phyloP scores from a whole-genome alignment of 2,329 filamentous ascomycete species.

The Fusarium chuoi region DNA sequence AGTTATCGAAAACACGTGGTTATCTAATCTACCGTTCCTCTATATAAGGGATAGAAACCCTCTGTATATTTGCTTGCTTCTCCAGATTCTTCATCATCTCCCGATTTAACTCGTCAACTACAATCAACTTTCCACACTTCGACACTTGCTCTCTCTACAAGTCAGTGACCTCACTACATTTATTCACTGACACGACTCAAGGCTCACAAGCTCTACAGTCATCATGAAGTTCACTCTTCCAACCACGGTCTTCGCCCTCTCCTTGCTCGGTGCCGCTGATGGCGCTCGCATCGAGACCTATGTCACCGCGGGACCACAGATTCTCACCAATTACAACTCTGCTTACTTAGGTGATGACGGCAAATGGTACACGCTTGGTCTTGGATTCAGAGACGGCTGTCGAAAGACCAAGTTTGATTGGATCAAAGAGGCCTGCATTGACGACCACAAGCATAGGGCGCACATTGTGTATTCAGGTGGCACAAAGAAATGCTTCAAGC shows the following conservation, averaged over 20 bases:
- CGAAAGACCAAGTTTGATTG: neutral
- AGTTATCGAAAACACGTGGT: neutral
- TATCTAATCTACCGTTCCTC: neutral
- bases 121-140: fast-evolving
- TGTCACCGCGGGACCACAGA: neutral
- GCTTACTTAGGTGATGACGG: fast-evolving
- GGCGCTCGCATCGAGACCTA: neutral
- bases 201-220: neutral
- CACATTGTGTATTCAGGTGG: neutral
- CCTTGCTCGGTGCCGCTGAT: neutral
- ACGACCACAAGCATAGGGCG: fast-evolving
- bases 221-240: neutral
- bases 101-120: neutral
- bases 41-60: neutral
- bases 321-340: neutral
- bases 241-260: neutral
- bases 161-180: neutral
- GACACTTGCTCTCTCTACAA: neutral
- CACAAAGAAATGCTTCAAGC: neutral
- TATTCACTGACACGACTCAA: neutral
- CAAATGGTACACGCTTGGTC: fast-evolving
- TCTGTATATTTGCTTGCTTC: neutral
- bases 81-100: neutral
- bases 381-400: neutral
- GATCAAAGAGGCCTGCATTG: neutral